Base-by-base conservation (phyloP, 2,329 filamentous ascomycete genomes). In the Hymenoscyphus fraxineus region DNA sequence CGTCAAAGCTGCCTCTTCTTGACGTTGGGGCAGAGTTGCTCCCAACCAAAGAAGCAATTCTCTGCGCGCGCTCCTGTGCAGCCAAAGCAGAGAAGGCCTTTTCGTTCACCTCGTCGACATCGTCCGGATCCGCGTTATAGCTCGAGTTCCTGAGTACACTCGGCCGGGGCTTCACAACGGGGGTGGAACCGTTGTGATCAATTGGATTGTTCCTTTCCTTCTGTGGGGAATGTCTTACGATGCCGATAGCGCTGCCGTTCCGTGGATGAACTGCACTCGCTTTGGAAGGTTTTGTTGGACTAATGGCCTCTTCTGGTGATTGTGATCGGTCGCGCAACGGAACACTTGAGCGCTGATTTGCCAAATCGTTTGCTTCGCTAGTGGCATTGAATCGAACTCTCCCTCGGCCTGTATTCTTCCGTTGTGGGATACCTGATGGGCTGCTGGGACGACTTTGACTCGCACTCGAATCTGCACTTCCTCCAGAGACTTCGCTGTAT, bases 371-470 rank as follows among this genome's bases (percentile, higher is more conserved):
- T 62, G 69, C 70, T 62, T 74, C 73, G 63, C 71, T 74, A 31
- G 69, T 71, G 58, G 69, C 72, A 60, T 75, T 73, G 66, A 76
- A 76, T 16, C 73, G 69, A 3, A 76, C 74, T 60, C 73, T 70
- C 65, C 66, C 66, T 66, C 68, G 35, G 19, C 44, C 44, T 51
- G 44, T n/a, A 47, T 60, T 38, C 60, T 71, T 68, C 44, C 60
- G 55, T 27, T 56, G 54, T 55, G 58, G 61, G 32, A 59, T 57
- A 6, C 65, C 69, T 61, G 59, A 65, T 59, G 70, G 32, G 66
- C 72, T 74, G 1, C 60, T 61, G 10, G 72, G 69, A 22, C 72
- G 70, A 62, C 71, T 73, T 27, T 69, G 66, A 22, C 55, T 63
- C 16, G 69, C 60, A 60, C 70, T 73, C 9, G 66, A 66, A 1